Percentiles rank a stretch among this genome's conserved stretches.
Conservation (phyloP, 208 protist species). For the Crithidia acanthocephali region DNA sequence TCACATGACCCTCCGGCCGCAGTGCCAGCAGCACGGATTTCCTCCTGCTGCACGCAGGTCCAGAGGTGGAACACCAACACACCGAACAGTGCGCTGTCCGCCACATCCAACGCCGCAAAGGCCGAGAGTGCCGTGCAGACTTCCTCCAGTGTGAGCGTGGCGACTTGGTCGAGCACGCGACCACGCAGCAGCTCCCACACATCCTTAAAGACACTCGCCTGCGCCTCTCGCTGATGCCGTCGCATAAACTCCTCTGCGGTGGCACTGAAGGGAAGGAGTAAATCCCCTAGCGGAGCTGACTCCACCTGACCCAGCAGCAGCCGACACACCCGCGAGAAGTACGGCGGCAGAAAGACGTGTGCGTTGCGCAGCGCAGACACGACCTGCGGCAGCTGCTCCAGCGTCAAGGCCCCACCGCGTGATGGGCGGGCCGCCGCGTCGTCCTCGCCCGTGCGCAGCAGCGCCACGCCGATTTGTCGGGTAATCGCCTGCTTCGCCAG, state of each 20-base stretch:
- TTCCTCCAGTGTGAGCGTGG: constrained; percentile 31
- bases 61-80: constrained; percentile 66
- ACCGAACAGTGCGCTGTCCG: constrained; percentile 62
- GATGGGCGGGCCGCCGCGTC: background rate
- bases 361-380: constrained; percentile 48
- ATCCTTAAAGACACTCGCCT: constrained; percentile 70
- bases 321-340: constrained; percentile 76
- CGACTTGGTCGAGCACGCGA: constrained; percentile 53
- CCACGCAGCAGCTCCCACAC: constrained; percentile 78
- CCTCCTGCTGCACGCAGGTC: constrained; percentile 26
- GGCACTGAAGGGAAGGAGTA: constrained; percentile 64
- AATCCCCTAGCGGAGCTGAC: constrained; percentile 38
- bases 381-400: constrained; percentile 44
- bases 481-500: constrained; percentile 44
- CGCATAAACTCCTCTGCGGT: constrained; percentile 74
- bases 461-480: constrained; percentile 31
- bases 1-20: background rate
- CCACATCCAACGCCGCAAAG: constrained; percentile 75
- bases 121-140: constrained; percentile 61
- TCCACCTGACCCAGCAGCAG: constrained; percentile 70
- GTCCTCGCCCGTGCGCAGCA: constrained; percentile 20
- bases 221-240: constrained; percentile 42
- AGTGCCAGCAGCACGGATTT: background rate
- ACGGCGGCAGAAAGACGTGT: constrained; percentile 61
- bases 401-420: constrained; percentile 6